Conservation (phyloP, 148 eudicot species). For the Rhododendron simsii region DNA sequence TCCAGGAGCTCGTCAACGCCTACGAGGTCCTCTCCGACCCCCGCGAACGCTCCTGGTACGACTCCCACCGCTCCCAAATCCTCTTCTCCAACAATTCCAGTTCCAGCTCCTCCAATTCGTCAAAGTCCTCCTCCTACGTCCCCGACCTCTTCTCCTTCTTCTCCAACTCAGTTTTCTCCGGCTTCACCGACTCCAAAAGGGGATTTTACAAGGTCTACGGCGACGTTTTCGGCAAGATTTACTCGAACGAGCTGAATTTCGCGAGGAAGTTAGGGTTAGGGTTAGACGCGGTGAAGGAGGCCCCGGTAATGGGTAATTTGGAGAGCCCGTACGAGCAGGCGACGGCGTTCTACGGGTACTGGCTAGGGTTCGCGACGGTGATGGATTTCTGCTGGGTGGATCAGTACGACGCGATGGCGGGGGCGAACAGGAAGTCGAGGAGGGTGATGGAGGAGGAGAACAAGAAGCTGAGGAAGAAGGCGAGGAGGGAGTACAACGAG, state of each 20-base stretch:
- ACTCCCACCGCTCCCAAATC: constrained; percentile 89
- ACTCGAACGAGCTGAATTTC: constrained; percentile 56
- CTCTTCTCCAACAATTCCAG: constrained; percentile 35
- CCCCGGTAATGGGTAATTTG: constrained; percentile 80
- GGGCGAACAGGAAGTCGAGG: constrained; percentile 66
- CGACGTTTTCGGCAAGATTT: constrained; percentile 63
- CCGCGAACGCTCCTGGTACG: constrained; percentile 90
- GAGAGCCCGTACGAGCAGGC: constrained; percentile 72
- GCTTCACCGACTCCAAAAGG: constrained; percentile 42
- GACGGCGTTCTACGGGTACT: constrained; percentile 85
- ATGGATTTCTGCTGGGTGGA: constrained; percentile 94
- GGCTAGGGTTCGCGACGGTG: constrained; percentile 74
- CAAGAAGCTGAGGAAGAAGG: constrained; percentile 88
- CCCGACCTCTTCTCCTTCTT: constrained; percentile 73
- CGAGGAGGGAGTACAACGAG: constrained; percentile 81
- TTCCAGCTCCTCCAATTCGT: background rate
- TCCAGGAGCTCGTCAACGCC: constrained; percentile 89
- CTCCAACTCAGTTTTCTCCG: constrained; percentile 64
- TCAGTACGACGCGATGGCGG: constrained; percentile 66
- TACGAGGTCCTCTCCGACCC: constrained; percentile 92
- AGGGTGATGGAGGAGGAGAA: constrained; percentile 98
- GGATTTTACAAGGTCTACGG: constrained; percentile 85
- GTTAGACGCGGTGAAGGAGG: constrained; percentile 63
- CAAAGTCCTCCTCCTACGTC: constrained; percentile 22
- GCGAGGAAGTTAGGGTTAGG: constrained; percentile 63